Evolutionary conservation across 108 stramenopile genomes (phyloP), one percentile per base, ranked within the genome.

Genomic region (Pseudonitzschia delicatissima): DNA sequence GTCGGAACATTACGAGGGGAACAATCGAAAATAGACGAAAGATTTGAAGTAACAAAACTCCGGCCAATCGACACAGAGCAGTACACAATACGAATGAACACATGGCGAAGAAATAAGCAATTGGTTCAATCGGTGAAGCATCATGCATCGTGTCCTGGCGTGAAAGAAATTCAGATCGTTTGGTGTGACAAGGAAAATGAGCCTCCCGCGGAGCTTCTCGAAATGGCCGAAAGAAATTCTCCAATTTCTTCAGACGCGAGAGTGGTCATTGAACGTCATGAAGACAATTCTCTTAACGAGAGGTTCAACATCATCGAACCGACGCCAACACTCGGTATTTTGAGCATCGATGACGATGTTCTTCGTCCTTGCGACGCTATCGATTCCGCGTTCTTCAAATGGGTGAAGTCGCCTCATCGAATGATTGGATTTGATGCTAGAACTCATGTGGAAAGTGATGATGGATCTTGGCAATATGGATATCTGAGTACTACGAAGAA

Each of bases 291-390:
- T 2, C 53, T 94, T 42, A 94, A 94, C 73, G 92, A 91, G 42
- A 77, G 92, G 4, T 94, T 89, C 52, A 72, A 73, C 33, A 76
- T 94, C 6, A 45, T 87, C 25, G 34, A 62, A 18, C 71, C 71
- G 9, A 45, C 75, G 6, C 86, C 89, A 15, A 94, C 92, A 0
- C 23, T 86, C 50, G 92, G 86, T 0, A 87, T 94, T 58, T 51
- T 94, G 34, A 87, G 78, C 66, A 72, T 91, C 5, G 92, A 94
- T 66, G 92, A 94, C 71, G 92, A 94, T 69, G 87, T 90, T 11
- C 26, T 89, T 9, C 75, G 92, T 31, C 90, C 89, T 0, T 94
- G 92, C 68, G 79, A 83, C 31, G 92, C 92, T 1, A 69, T 91
- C 28, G 90, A 94, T 78, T 72, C 86, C 20, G 92, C 86, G 13